Evolutionary conservation across 2,329 filamentous ascomycete genomes (phyloP).

Genomic region (Pestalotiopsis fici): DNA sequence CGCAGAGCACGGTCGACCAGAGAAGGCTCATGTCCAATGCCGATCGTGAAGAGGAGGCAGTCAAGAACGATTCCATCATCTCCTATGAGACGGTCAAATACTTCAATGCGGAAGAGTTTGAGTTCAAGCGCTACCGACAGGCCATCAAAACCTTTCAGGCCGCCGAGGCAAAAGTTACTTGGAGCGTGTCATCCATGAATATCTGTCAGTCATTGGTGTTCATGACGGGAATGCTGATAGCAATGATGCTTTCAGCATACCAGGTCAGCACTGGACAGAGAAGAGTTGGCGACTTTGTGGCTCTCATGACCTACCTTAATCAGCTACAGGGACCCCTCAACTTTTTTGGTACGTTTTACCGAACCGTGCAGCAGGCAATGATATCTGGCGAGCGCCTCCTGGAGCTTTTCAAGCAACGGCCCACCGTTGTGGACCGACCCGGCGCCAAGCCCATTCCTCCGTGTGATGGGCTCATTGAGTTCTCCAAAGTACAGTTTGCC

Average conservation of each 20-base stretch:
- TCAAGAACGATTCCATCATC: constrained; percentile 98
- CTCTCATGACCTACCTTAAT: constrained; percentile 74
- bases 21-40: constrained; percentile 93
- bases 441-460: constrained; percentile 61
- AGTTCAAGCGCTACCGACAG: constrained; percentile 71
- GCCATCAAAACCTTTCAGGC: constrained; percentile 72
- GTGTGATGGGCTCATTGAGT: constrained; percentile 81
- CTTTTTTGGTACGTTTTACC: constrained; percentile 93
- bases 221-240: constrained; percentile 72
- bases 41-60: constrained; percentile 91
- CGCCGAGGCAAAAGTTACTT: constrained; percentile 75
- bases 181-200: constrained; percentile 79
- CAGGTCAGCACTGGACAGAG: constrained; percentile 70
- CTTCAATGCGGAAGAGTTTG: constrained; percentile 82
- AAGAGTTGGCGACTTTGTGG: constrained; percentile 71
- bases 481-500: constrained; percentile 86
- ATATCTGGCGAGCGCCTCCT: constrained; percentile 95
- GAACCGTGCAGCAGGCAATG: constrained; percentile 93
- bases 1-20: constrained; percentile 87
- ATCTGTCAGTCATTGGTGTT: constrained; percentile 80
- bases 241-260: constrained; percentile 74
- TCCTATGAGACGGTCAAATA: constrained; percentile 97
- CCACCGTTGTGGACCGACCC: constrained; percentile 81
- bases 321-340: constrained; percentile 81
- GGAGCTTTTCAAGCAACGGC: constrained; percentile 94